phyloP scores from a whole-genome alignment of 2,329 filamentous ascomycete genomes.

The Aspergillus novoparasiticus region DNA sequence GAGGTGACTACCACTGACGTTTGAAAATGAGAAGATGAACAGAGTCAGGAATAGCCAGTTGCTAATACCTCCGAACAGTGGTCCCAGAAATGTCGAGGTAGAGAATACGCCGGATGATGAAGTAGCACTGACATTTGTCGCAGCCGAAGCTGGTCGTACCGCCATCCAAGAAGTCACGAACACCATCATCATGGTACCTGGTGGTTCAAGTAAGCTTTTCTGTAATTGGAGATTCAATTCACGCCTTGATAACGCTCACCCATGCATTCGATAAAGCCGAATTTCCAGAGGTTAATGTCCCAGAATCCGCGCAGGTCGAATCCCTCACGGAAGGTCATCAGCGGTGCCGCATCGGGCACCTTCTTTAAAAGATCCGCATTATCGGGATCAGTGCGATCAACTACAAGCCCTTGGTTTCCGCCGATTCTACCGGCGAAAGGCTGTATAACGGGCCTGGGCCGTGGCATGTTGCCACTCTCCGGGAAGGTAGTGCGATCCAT shows the following conservation, averaged over 20 bases:
- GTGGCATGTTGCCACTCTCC: neutral
- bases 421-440: constrained; percentile 17
- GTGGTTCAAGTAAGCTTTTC: neutral
- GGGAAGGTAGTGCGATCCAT: neutral
- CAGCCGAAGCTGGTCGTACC: constrained; percentile 10
- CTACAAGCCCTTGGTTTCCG: constrained; percentile 14
- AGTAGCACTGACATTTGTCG: neutral
- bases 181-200: constrained; percentile 31
- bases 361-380: constrained; percentile 25
- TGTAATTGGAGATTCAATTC: neutral
- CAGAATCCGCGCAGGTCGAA: constrained; percentile 38
- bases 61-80: constrained; percentile 40
- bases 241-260: constrained; percentile 22
- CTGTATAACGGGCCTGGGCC: neutral
- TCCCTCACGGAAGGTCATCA: constrained; percentile 31
- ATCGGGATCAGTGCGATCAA: constrained; percentile 27
- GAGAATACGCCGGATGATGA: constrained; percentile 27
- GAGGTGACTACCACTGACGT: constrained; percentile 55
- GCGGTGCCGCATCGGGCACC: constrained; percentile 45
- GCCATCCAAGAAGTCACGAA: constrained; percentile 28
- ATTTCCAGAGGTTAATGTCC: constrained; percentile 42
- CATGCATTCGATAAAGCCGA: constrained; percentile 44
- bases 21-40: constrained; percentile 54
- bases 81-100: constrained; percentile 30
- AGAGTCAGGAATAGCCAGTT: constrained; percentile 48